Base-by-base conservation (phyloP, 2,329 filamentous ascomycete species). In the Colletotrichum karsti region DNA sequence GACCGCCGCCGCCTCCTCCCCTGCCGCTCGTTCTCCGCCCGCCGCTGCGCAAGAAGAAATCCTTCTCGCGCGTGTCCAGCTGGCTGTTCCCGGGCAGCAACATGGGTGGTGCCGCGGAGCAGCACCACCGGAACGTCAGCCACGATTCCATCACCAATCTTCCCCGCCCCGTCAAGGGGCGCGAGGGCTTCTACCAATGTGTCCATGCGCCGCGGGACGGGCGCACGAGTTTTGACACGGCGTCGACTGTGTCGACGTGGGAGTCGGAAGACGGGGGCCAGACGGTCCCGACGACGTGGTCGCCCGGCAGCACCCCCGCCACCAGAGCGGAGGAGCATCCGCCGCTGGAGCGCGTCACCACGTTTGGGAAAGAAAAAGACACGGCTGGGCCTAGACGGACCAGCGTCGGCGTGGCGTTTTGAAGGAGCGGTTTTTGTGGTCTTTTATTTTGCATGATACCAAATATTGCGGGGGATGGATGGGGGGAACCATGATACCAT, bases 31-130 rank as follows among this genome's bases (percentile, higher is more conserved):
- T 88, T 15, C 81, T 89, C 63, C 85, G 86, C n/a, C 88, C 88
- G 7, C 87, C 87, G 2, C 75, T 91, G 69, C 82, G 89, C 66
- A 91, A 91, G 81, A 91, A 90, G 82, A 91, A 91, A 74, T 90
- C 88, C 0, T 91, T 91, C 74, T 88, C 88, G 9, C 83, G 84
- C 15, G 86, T 91, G 8, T 90, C 88, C 3, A 84, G 77, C 71
- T 91, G 88, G 88, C 80, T 91, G 26, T 88, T 86, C 71, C 81
- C 85, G 48, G 76, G 78, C 18, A 72, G 74, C n/a, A n/a, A n/a
- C n/a, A n/a, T n/a, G n/a, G n/a, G n/a, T 33, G 73, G 61, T 51
- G 61, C 42, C 5, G 53, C 51, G n/a, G 72, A 79, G 37, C 72
- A 77, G 50, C 75, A 81, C 63, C 76, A 77, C 59, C 77, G 77